These are phyloP conservation scores for Aplosporella prunicola DNA, from an alignment of 2,329 filamentous ascomycete species.

Conservation along the genomic window DNA sequence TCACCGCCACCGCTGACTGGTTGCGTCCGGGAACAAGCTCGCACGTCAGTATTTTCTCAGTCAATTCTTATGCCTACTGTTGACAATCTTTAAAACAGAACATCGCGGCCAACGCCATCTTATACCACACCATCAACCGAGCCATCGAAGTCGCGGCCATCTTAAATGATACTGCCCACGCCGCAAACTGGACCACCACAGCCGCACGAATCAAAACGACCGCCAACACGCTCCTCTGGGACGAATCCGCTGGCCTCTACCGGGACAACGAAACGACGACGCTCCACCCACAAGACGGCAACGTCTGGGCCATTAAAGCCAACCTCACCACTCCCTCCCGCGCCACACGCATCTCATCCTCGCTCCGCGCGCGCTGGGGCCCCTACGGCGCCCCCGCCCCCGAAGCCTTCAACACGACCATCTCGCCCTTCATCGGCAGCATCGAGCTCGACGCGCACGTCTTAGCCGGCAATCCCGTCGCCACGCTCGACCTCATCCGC, in stretches of 20 bases:
- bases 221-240: constrained; percentile 21
- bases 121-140: constrained; percentile 34
- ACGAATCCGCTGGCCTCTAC: constrained; percentile 23
- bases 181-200: constrained; percentile 18
- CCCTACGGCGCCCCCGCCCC: constrained; percentile 47
- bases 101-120: too few relatives aligned
- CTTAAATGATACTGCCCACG: constrained; percentile 14
- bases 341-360: constrained; percentile 34
- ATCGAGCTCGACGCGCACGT: constrained; percentile 53
- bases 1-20: constrained; percentile 38
- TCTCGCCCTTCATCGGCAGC: constrained; percentile 49
- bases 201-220: constrained; percentile 16
- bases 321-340: constrained; percentile 39
- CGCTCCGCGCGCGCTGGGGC: constrained; percentile 45
- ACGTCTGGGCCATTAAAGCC: constrained; percentile 26
- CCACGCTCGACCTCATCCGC: constrained; percentile 48
- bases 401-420: constrained; percentile 48
- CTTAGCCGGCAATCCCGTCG: constrained; percentile 35
- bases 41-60: constrained; percentile 19
- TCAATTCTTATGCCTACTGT: neutral
- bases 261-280: constrained; percentile 34
- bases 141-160: constrained; percentile 11
- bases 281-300: constrained; percentile 41
- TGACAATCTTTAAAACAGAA: constrained; percentile 11
- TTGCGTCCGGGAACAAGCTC: constrained; percentile 32